phyloP scores from a whole-genome alignment of 2,329 filamentous ascomycete genomes.

The Calonectria henricotiae region DNA sequence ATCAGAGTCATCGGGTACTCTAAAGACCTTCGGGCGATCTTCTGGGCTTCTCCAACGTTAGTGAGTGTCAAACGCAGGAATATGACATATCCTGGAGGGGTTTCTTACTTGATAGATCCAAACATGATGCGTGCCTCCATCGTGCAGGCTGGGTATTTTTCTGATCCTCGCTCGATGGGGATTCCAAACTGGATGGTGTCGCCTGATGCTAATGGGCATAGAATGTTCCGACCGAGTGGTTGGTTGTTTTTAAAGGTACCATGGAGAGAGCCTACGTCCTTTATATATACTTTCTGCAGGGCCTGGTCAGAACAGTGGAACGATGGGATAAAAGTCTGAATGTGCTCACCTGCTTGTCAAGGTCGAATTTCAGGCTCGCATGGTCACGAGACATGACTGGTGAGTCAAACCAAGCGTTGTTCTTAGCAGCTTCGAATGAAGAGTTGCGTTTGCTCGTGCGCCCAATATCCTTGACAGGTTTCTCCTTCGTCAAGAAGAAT shows the following conservation, averaged over 20 bases:
- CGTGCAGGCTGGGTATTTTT: conserved; percentile 59
- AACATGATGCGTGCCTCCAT: conserved; percentile 57
- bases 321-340: conserved; percentile 5
- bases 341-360: conserved; percentile 62
- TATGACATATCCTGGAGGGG: too few relatives aligned
- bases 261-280: conserved; percentile 68
- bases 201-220: conserved; percentile 47
- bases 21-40: conserved; percentile 56
- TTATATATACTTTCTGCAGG: conserved; percentile 63
- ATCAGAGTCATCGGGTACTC: conserved; percentile 63
- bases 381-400: conserved; percentile 82
- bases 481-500: conserved; percentile 56
- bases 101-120: conserved; percentile 49
- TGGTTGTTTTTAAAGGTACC: conserved; percentile 66
- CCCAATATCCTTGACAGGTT: conserved; percentile 59
- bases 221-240: conserved; percentile 43
- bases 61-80: conserved; percentile 1
- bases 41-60: conserved; percentile 50
- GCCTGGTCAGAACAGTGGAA: conserved; percentile 43
- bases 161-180: conserved; percentile 55
- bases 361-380: conserved; percentile 68
- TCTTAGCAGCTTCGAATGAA: conserved; percentile 54
- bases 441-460: conserved; percentile 63
- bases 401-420: conserved; percentile 80
- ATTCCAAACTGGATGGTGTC: conserved; percentile 59